phyloP scores from a whole-genome alignment of 805 yeast genomes.

The Torulaspora microellipsoides region DNA sequence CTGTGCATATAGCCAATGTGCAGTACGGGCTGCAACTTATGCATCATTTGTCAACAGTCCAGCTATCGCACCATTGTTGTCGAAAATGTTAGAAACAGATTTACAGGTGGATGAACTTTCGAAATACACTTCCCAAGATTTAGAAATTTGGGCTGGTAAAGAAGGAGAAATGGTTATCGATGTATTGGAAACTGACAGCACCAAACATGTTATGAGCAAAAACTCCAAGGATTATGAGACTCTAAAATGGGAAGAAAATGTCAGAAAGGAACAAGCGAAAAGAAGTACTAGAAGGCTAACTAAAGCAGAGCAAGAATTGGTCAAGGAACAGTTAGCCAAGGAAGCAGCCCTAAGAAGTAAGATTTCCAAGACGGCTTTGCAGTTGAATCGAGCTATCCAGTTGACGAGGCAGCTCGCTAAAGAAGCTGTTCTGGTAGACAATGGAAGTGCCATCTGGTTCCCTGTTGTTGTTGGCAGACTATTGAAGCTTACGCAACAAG shows the following conservation, averaged over 20 bases:
- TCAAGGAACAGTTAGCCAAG: constrained; percentile 55
- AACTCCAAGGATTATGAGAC: constrained; percentile 83
- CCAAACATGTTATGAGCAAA: constrained; percentile 49
- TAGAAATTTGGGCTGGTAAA: constrained; percentile 60
- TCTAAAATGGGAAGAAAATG: constrained; percentile 80
- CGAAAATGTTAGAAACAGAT: constrained; percentile 40
- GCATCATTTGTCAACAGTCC: constrained; percentile 58
- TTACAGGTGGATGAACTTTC: constrained; percentile 37
- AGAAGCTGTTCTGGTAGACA: constrained; percentile 49
- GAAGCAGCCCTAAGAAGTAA: constrained; percentile 55
- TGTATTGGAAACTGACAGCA: constrained; percentile 46
- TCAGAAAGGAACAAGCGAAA: constrained; percentile 67
- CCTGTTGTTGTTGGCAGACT: constrained; percentile 55
- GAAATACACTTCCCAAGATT: constrained; percentile 44
- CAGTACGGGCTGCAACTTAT: constrained; percentile 49
- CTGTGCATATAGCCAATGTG: constrained; percentile 38
- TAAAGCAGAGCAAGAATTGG: constrained; percentile 66
- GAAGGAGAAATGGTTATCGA: constrained; percentile 70
- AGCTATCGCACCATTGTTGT: constrained; percentile 48
- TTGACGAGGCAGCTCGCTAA: constrained; percentile 51
- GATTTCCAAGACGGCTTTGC: constrained; percentile 38
- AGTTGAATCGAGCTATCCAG: constrained; percentile 46
- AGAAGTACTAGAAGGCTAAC: constrained; percentile 53
- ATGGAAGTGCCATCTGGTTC: constrained; percentile 68
- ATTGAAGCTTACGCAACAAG: constrained; percentile 41